Evolutionary conservation across 202 grass and related monocot species (phyloP).

Genomic region (Panicum hallii): DNA sequence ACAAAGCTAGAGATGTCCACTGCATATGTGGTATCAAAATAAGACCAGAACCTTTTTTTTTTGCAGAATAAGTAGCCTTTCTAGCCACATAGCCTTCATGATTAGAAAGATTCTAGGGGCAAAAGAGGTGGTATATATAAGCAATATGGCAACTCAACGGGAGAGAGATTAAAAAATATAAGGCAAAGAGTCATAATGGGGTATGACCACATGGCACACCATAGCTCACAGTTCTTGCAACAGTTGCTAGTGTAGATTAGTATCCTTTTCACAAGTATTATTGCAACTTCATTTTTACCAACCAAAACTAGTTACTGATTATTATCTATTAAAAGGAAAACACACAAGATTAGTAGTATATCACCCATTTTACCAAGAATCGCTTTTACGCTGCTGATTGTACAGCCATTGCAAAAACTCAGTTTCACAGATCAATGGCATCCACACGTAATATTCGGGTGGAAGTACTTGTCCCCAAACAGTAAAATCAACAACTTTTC

Average conservation of each 20-base stretch:
- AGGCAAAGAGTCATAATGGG: neutral
- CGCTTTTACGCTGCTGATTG: slow-evolving; percentile 29
- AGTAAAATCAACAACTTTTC: slow-evolving; percentile 5
- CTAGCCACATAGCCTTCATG: slow-evolving; percentile 10
- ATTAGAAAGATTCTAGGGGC: neutral
- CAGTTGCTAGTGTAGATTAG: neutral
- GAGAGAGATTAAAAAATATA: neutral
- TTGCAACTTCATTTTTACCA: neutral
- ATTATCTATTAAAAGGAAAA: neutral
- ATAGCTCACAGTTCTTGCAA: neutral
- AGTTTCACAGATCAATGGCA: slow-evolving; percentile 21
- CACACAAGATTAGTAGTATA: neutral
- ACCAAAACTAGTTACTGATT: neutral
- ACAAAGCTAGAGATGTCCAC: neutral
- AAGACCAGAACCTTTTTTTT: slow-evolving; percentile 14
- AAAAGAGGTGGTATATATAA: neutral
- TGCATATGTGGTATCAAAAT: slow-evolving; percentile 19
- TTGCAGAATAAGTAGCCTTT: neutral
- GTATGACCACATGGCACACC: neutral
- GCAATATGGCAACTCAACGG: neutral
- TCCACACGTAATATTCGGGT: slow-evolving; percentile 25
- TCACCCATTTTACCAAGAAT: neutral
- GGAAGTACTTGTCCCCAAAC: slow-evolving; percentile 28
- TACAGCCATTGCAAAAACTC: neutral
- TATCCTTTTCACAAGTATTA: neutral